These are phyloP conservation scores for Evansstolkia leycettana DNA, from an alignment of 495 filamentous ascomycete species.

Conservation along the genomic window DNA sequence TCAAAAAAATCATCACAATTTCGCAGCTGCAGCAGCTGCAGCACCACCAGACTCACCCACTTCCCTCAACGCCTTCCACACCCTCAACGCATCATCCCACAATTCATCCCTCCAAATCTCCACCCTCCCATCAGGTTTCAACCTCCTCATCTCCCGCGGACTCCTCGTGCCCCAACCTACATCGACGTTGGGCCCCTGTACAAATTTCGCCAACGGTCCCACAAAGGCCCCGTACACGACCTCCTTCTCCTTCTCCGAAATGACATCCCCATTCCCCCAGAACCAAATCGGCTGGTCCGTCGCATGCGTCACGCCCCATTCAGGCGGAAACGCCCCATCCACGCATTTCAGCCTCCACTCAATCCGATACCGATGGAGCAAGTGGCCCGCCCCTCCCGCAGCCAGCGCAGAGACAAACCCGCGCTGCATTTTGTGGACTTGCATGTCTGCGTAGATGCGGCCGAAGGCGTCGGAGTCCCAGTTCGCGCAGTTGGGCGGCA, in stretches of 20 bases:
- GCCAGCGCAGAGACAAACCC: conserved; percentile 25
- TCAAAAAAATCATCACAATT: too few relatives aligned
- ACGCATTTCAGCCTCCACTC: conserved; percentile 36
- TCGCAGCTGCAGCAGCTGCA: background rate
- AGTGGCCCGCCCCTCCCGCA: conserved; percentile 9
- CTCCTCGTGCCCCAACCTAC: conserved; percentile 22
- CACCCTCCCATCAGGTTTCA: conserved; percentile 33
- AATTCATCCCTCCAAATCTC: conserved; percentile 28
- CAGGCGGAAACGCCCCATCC: conserved; percentile 22
- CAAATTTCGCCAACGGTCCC: conserved; percentile 30
- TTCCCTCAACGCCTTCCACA: conserved; percentile 30
- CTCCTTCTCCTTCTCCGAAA: conserved; percentile 30
- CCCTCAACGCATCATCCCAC: conserved; percentile 33
- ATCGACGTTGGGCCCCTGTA: conserved; percentile 19
- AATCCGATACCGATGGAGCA: conserved; percentile 35
- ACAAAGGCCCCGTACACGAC: conserved; percentile 24
- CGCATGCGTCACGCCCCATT: conserved; percentile 46
- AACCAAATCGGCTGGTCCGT: conserved; percentile 47
- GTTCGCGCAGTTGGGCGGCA: conserved; percentile 16
- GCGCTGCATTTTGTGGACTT: conserved; percentile 37
- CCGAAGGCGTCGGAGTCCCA: conserved; percentile 40
- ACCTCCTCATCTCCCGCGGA: conserved; percentile 20
- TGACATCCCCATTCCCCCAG: conserved; percentile 35
- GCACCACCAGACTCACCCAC: conserved; percentile 3
- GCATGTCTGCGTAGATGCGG: conserved; percentile 43